Evolutionary conservation across 2,329 filamentous ascomycete species (phyloP), one percentile per base, ranked within the genome.

Genomic region (Hymenoscyphus fructigenus): DNA sequence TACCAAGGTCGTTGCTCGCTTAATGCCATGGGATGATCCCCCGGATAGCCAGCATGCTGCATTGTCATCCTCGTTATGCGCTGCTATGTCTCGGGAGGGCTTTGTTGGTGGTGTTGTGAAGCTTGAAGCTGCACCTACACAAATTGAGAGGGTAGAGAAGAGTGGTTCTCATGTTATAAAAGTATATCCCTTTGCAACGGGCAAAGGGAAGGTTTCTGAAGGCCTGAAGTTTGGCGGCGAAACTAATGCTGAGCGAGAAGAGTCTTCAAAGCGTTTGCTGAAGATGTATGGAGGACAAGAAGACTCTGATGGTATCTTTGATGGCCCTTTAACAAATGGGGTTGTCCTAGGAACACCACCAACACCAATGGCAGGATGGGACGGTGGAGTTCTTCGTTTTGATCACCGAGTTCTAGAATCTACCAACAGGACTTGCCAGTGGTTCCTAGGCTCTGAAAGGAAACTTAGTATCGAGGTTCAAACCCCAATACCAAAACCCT

Each of bases 301-400:
- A 44, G 80, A 76, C 10, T 75, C 79, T 0, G 84, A 85, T 26
- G 87, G 90, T 1, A 76, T 98, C 20, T 80, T 98, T 1, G 86
- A 91, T 63, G 95, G 95, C 0, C 93, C 95, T 5, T 76, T 99
- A 60, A 97, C 93, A 0, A 92, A 99, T 76, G 93, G 94, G 1
- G 90, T 94, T 79, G 78, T 97, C 15, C 78, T 99, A 23, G 88
- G 81, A 0, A 72, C 82, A 41, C 83, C 83, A 62, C 81, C 83
- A 65, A 86, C 79, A 26, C 79, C 84, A 69, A 80, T 80, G 4
- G 81, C 84, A 53, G 84, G 85, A 15, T 97, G 94, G 88, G 88
- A 93, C 68, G 95, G 95, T 1, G 94, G 92, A 1, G 85, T 97
- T 29, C 73, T 97, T 61, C 89, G 88, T 72, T 92, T 97, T 72